These are phyloP conservation scores for Kockiozyma suomiensis DNA, from an alignment of 805 yeast species.

Conservation along the genomic window DNA sequence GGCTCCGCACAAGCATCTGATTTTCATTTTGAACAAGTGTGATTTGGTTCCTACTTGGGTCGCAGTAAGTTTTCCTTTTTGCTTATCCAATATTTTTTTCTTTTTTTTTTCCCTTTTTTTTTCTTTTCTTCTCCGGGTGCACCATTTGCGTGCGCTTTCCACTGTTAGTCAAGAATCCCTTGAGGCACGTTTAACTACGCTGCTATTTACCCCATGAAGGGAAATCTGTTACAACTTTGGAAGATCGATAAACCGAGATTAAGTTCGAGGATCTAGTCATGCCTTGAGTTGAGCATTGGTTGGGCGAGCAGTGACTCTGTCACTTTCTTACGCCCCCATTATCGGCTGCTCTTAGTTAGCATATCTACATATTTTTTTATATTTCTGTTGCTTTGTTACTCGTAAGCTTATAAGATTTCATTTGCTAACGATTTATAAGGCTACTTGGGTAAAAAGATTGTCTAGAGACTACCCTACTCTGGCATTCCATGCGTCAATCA, in stretches of 20 bases:
- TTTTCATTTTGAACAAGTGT: constrained; percentile 93
- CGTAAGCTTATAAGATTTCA: neutral
- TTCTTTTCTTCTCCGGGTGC: constrained; percentile 3
- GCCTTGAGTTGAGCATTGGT: constrained; percentile 78
- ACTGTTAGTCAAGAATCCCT: constrained; percentile 61
- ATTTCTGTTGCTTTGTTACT: constrained; percentile 35
- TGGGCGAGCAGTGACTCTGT: constrained; percentile 39
- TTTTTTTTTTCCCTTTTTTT: constrained; percentile 19
- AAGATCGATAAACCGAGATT: constrained; percentile 58
- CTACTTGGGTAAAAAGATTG: constrained; percentile 97
- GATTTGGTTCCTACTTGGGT: constrained; percentile 99
- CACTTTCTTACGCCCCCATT: constrained; percentile 25
- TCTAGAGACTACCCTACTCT: constrained; percentile 91
- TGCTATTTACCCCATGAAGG: constrained; percentile 47
- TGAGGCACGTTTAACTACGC: constrained; percentile 19
- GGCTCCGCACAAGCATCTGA: constrained; percentile 94
- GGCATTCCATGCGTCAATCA: constrained; percentile 97
- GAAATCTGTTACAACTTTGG: constrained; percentile 98
- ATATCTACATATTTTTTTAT: constrained; percentile 60
- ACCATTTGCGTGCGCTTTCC: constrained; percentile 49
- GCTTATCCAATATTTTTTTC: neutral
- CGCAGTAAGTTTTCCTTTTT: constrained; percentile 73
- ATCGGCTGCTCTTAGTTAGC: constrained; percentile 78
- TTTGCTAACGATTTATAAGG: constrained; percentile 52
- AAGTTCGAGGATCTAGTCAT: constrained; percentile 50